A percentile compares a stretch with the other conserved stretches of the same genome.
Conservation (phyloP, 768 basidiomycete genomes). For the Inosperma sp. region DNA sequence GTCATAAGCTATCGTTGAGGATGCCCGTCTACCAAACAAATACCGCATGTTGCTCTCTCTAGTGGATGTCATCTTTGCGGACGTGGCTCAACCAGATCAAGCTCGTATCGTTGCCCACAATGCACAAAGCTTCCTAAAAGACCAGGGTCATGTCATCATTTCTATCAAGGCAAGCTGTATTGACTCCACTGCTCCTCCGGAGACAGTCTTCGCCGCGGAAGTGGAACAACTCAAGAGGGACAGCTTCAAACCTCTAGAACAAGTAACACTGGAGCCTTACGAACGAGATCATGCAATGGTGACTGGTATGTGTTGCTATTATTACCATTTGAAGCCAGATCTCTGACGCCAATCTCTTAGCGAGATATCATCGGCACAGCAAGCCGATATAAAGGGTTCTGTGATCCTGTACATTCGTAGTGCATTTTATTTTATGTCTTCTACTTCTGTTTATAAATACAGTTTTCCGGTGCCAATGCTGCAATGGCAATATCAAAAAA, state of each 20-base stretch:
- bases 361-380: slow-evolving; percentile 17
- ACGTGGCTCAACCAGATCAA: slow-evolving; percentile 98
- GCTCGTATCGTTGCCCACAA: slow-evolving; percentile 94
- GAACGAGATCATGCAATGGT: slow-evolving; percentile 92
- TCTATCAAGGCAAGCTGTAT: slow-evolving; percentile 99
- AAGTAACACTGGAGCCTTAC: slow-evolving; percentile 92
- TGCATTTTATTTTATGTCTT: not conserved
- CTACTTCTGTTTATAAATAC: slow-evolving; percentile 9
- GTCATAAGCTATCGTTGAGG: slow-evolving; percentile 84
- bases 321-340: not conserved
- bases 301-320: slow-evolving; percentile 47
- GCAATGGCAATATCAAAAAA: too few species aligned
- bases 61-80: slow-evolving; percentile 97
- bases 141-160: slow-evolving; percentile 87
- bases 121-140: slow-evolving; percentile 93
- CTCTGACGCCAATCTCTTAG: slow-evolving; percentile 8
- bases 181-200: slow-evolving; percentile 90
- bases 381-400: not conserved
- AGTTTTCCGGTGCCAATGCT: too few species aligned
- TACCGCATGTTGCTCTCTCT: slow-evolving; percentile 96
- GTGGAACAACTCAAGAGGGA: slow-evolving; percentile 72
- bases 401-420: not conserved
- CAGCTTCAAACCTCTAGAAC: slow-evolving; percentile 91
- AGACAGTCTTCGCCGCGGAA: slow-evolving; percentile 84
- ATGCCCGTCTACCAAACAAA: slow-evolving; percentile 92